Evolutionary conservation across 2,329 filamentous ascomycete genomes (phyloP).

Genomic region (Stromatinia cepivora): DNA sequence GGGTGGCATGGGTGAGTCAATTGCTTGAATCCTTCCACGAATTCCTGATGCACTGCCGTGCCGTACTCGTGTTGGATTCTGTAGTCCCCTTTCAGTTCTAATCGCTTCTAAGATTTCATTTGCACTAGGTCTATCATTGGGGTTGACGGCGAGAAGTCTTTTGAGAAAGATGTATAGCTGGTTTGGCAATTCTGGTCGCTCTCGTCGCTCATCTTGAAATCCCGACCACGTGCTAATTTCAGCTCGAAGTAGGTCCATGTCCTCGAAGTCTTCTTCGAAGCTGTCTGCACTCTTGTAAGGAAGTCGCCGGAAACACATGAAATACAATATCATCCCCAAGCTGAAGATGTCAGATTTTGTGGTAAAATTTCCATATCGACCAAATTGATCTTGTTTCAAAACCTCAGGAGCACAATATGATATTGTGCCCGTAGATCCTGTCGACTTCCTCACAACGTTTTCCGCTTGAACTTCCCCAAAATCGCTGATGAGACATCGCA

Average conservation of each 20-base stretch:
- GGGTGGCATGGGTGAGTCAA: conserved; percentile 39
- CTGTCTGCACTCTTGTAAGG: conserved; percentile 84
- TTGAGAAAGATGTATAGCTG: conserved; percentile 85
- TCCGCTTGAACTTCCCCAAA: conserved; percentile 95
- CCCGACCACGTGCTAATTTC: conserved; percentile 89
- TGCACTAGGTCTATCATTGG: conserved; percentile 75
- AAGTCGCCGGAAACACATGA: conserved; percentile 89
- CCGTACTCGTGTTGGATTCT: conserved; percentile 35
- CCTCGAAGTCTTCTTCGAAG: conserved; percentile 87
- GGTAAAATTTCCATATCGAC: conserved; percentile 87
- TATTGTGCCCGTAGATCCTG: conserved; percentile 91
- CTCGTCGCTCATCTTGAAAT: conserved; percentile 73
- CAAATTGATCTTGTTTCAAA: conserved; percentile 65
- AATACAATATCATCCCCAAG: conserved; percentile 96
- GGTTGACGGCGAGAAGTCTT: conserved; percentile 74
- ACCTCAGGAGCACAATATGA: conserved; percentile 98
- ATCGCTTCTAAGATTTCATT: conserved; percentile 69
- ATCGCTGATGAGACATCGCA: conserved; percentile 88
- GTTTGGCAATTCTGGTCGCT: conserved; percentile 79
- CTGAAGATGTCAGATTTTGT: conserved; percentile 99
- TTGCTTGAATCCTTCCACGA: conserved; percentile 37
- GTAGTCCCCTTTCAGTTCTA: conserved; percentile 38
- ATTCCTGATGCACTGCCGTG: conserved; percentile 34
- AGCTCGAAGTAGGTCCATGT: conserved; percentile 77
- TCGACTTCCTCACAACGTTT: conserved; percentile 79